A percentile compares a stretch with the other conserved stretches of the same genome.
phyloP scores from a whole-genome alignment of 345 rosid genomes.

The Kernera saxatilis region DNA sequence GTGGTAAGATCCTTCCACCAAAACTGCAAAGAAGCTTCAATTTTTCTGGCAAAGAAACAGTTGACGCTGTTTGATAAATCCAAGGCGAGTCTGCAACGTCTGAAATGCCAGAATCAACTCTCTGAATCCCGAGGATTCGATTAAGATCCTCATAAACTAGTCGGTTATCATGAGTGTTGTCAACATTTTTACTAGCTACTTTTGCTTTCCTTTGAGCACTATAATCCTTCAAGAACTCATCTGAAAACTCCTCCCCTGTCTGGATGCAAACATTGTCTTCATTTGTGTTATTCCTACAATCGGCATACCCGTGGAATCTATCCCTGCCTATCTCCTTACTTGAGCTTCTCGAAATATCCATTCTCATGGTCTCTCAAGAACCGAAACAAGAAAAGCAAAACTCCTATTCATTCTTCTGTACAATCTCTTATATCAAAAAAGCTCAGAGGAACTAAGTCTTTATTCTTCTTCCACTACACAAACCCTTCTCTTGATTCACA shows the following conservation, averaged over 20 bases:
- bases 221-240: constrained; percentile 38
- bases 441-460: too few relatives aligned
- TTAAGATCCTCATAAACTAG: constrained; percentile 34
- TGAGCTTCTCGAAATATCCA: constrained; percentile 31
- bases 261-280: too few relatives aligned
- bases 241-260: constrained; percentile 60
- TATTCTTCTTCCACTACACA: too few relatives aligned
- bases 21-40: constrained; percentile 72
- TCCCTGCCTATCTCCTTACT: constrained; percentile 22
- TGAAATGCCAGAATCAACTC: constrained; percentile 24
- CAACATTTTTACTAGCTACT: background rate
- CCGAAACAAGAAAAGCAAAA: too few relatives aligned
- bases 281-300: too few relatives aligned
- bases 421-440: too few relatives aligned
- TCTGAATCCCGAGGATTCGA: constrained; percentile 17
- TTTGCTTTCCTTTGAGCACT: constrained; percentile 27
- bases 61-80: constrained; percentile 25
- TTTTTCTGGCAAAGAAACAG: constrained; percentile 24
- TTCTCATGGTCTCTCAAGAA: constrained; percentile 40
- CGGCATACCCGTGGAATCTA: background rate
- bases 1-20: constrained; percentile 61
- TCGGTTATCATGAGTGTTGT: constrained; percentile 6
- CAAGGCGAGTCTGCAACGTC: constrained; percentile 17
- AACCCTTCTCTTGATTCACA: too few relatives aligned
- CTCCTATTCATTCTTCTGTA: too few relatives aligned